Evolutionary conservation across 768 basidiomycete genomes (phyloP).

Genomic region (Bullera alba): DNA sequence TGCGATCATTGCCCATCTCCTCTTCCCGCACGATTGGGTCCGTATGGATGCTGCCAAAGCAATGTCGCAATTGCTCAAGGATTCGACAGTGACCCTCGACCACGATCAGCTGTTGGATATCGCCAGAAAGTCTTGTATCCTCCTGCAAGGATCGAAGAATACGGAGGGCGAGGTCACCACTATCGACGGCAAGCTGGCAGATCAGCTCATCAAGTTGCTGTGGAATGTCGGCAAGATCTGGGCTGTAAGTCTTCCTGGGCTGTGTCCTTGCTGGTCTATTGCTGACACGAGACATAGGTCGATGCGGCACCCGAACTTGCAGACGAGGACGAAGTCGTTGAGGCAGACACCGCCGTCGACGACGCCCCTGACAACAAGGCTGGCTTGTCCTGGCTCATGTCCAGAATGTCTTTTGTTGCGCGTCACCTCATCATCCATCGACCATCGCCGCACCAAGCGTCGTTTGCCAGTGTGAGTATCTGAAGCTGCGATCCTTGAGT

Average conservation of each 20-base stretch:
- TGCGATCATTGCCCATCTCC: conserved; percentile 57
- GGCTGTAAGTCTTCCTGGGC: conserved; percentile 24
- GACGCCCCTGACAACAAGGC: conserved; percentile 35
- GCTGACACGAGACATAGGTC: conserved; percentile 14
- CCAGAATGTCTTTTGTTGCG: conserved; percentile 81
- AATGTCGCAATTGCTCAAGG: conserved; percentile 55
- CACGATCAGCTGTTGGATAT: conserved; percentile 54
- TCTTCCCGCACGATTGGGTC: conserved; percentile 93
- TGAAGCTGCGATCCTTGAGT: conserved; percentile 5
- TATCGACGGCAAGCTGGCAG: conserved; percentile 35
- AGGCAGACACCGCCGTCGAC: conserved; percentile 26
- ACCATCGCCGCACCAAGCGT: conserved; percentile 21
- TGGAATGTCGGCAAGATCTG: conserved; percentile 86
- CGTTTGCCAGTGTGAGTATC: background rate
- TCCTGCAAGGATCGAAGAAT: conserved; percentile 74
- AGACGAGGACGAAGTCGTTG: conserved; percentile 22
- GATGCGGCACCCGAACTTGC: conserved; percentile 2
- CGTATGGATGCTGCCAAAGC: conserved; percentile 71
- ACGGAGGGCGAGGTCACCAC: conserved; percentile 61
- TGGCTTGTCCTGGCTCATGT: conserved; percentile 86
- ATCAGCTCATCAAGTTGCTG: conserved; percentile 82
- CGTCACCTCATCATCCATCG: conserved; percentile 37
- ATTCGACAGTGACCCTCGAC: conserved; percentile 3
- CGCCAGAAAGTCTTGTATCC: conserved; percentile 64
- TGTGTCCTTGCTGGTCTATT: background rate